phyloP scores from a whole-genome alignment of 2,329 filamentous ascomycete genomes.

The Ceratocystis destructans region DNA sequence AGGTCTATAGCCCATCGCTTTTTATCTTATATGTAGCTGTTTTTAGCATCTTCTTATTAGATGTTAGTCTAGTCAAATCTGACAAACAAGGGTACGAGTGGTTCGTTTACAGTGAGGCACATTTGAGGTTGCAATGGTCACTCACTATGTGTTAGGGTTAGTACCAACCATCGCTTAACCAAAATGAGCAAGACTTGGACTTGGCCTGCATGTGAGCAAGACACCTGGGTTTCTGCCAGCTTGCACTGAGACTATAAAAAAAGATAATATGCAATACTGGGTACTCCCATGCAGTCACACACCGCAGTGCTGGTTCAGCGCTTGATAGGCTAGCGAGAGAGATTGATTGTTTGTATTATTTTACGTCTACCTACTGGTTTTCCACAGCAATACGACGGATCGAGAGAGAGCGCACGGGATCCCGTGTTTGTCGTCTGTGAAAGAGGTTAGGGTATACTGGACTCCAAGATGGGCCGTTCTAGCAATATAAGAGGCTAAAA shows the following conservation, averaged over 20 bases:
- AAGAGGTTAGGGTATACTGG: background rate
- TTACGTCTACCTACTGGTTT: too few species aligned
- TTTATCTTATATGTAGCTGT: background rate
- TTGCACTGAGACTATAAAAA: background rate
- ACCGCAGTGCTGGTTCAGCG: background rate
- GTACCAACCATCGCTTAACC: background rate
- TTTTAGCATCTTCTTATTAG: background rate
- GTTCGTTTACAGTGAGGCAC: too few species aligned
- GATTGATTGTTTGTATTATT: too few species aligned
- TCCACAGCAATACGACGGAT: too few species aligned
- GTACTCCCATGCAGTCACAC: background rate
- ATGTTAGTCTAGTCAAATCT: too few species aligned
- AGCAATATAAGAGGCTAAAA: background rate
- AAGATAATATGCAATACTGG: background rate
- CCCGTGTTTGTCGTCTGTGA: background rate
- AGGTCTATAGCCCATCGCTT: background rate
- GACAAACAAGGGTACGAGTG: too few species aligned
- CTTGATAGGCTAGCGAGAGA: background rate
- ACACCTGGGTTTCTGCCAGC: too few species aligned
- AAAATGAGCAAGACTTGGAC: background rate
- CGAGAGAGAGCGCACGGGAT: background rate
- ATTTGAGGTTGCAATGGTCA: too few species aligned
- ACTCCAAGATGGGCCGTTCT: background rate
- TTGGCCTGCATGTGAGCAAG: too few species aligned
- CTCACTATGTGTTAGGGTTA: background rate